Base-by-base conservation (phyloP, 306 rosid species). In the Dryas alaskensis region DNA sequence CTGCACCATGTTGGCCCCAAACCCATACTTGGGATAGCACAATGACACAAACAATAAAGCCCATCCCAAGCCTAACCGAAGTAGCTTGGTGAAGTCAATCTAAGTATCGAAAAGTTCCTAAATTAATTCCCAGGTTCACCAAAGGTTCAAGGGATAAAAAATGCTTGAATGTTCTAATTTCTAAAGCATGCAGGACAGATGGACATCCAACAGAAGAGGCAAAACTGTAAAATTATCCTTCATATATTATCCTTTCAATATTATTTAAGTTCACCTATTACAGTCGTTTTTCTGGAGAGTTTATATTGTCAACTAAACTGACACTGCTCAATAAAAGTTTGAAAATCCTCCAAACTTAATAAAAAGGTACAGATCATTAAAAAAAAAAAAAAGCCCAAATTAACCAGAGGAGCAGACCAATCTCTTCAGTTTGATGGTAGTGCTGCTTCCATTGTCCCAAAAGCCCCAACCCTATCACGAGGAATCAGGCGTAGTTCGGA, bases 401-500 rank as follows among this genome's bases (percentile, higher is more conserved):
- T 13, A 72, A 31, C 25, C 11, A 22, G 13, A 39, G 22, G 13
- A 51, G 54, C 3, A 27, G 53, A 57, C 43, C 31, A 44, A 63
- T 39, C 46, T 16, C 42, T 64, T 75, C 44, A 65, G 22, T 69
- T 68, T 70, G 66, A 73, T 49, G 67, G 74, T 19, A 71, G 44
- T 8, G 80, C 70, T 59, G 65, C 59, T 47, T 57, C 16, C 44
- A 76, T 46, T 9, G 49, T 65, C 76, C 70, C 60, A 37, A 27
- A 61, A 49, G 89, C 84, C 78, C 91, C 91, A 52, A 87, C 89
- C 72, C 91, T 78, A 66, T 84, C 87, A 8, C 91, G 89, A 73
- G 89, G 91, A 73, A 87, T 84, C 67, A 87, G 84, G 72, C 91
- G 91, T 31, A 84, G 75, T 71, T 87, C 89, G 0, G 89, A 84